Conservation (phyloP, 495 filamentous ascomycete genomes). For the Lentithecium fluviatile region DNA sequence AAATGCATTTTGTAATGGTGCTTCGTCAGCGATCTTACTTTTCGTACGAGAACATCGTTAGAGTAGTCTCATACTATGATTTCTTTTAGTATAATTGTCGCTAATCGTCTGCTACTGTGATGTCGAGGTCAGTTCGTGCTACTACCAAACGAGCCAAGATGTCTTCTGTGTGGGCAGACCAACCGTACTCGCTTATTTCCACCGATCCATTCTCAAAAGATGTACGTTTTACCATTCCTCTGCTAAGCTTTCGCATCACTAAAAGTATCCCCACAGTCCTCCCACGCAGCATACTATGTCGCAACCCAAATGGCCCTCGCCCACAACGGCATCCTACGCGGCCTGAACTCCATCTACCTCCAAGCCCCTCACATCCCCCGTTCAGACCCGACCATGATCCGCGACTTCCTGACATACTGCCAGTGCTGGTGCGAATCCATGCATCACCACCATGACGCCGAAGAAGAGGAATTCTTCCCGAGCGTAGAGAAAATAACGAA, state of each 20-base stretch:
- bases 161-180: slow-evolving; percentile 11
- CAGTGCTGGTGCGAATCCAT: slow-evolving; percentile 40
- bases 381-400: slow-evolving; percentile 31
- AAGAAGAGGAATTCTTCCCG: slow-evolving; percentile 50
- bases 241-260: background rate
- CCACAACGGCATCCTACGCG: slow-evolving; percentile 52
- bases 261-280: slow-evolving; percentile 7
- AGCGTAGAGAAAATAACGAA: slow-evolving; percentile 44
- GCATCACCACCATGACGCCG: slow-evolving; percentile 48
- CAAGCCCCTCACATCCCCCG: slow-evolving; percentile 46
- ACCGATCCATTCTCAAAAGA: slow-evolving; percentile 11
- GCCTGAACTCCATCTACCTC: slow-evolving; percentile 51
- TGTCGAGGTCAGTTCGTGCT: background rate
- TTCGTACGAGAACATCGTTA: too few species aligned
- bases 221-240: slow-evolving; percentile 1
- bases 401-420: slow-evolving; percentile 47
- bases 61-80: too few species aligned
- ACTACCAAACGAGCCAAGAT: background rate
- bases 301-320: slow-evolving; percentile 48
- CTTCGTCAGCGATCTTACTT: too few species aligned
- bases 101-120: background rate
- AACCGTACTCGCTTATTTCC: slow-evolving; percentile 15
- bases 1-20: too few species aligned
- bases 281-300: slow-evolving; percentile 18
- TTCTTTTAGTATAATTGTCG: background rate